These are phyloP conservation scores for Solanum hybrid DNA, from an alignment of 305 asterid species.

Conservation along the genomic window DNA sequence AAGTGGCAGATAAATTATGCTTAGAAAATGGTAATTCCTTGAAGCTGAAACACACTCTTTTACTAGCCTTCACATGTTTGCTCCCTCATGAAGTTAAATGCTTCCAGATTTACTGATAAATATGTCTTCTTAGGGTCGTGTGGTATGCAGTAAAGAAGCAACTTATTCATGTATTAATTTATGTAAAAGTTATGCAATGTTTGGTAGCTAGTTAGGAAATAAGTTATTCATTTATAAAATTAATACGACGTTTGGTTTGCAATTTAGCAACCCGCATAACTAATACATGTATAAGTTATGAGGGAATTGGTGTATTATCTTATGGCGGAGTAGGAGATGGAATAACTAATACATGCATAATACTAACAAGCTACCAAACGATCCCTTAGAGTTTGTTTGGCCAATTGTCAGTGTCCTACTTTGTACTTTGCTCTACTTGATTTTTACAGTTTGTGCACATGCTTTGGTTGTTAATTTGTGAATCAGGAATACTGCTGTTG, in stretches of 20 bases:
- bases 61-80: slow-evolving; percentile 5
- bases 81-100: neutral
- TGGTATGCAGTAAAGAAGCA: neutral
- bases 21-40: slow-evolving; percentile 60
- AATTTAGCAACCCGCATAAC: neutral
- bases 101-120: neutral
- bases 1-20: slow-evolving; percentile 82
- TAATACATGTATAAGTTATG: neutral
- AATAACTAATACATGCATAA: neutral
- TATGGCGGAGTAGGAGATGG: neutral
- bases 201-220: neutral
- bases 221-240: neutral
- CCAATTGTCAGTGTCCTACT: neutral
- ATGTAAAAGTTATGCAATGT: neutral
- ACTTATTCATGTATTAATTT: neutral
- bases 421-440: neutral
- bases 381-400: neutral
- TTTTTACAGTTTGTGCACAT: neutral
- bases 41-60: slow-evolving; percentile 2
- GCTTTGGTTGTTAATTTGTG: neutral
- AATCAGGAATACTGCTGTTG: neutral
- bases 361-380: neutral
- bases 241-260: neutral
- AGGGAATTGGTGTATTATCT: neutral
- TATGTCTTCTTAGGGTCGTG: neutral